A percentile compares a stretch with the other conserved stretches of the same genome.
phyloP scores from a whole-genome alignment of 495 filamentous ascomycete species.

The Penicillium turbatum region DNA sequence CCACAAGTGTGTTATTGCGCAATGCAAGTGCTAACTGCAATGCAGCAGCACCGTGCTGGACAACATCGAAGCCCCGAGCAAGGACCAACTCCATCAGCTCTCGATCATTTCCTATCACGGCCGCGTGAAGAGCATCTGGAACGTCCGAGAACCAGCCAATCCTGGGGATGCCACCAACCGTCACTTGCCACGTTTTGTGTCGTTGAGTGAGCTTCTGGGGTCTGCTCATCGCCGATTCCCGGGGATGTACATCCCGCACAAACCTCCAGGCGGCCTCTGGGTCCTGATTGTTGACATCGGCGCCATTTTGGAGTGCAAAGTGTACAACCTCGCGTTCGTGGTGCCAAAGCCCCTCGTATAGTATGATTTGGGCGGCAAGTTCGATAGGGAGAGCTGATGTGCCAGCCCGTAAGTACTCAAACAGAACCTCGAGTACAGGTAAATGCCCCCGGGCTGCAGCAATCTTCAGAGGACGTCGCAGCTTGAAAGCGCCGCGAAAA shows the following conservation, averaged over 20 bases:
- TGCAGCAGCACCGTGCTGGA: not conserved
- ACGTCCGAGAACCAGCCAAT: not conserved
- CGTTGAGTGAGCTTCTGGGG: not conserved
- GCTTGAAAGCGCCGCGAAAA: not conserved
- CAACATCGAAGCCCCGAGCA: not conserved
- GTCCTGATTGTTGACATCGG: not conserved
- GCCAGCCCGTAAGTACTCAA: not conserved
- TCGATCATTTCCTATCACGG: not conserved
- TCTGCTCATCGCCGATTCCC: not conserved
- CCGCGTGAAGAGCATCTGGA: not conserved
- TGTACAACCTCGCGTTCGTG: not conserved
- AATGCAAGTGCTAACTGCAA: not conserved
- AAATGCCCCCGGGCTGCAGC: not conserved
- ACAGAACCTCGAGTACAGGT: not conserved
- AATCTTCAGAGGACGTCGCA: not conserved
- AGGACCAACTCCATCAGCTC: not conserved
- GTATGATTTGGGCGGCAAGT: not conserved
- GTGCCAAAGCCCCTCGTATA: conserved; percentile 1
- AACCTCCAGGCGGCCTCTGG: not conserved
- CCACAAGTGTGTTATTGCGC: not conserved
- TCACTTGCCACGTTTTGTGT: not conserved
- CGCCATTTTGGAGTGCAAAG: not conserved
- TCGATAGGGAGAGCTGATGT: not conserved
- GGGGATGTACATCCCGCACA: not conserved
- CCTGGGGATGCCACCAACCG: not conserved